phyloP scores from a whole-genome alignment of 768 basidiomycete genomes.

The Mycena albidolilacea region DNA sequence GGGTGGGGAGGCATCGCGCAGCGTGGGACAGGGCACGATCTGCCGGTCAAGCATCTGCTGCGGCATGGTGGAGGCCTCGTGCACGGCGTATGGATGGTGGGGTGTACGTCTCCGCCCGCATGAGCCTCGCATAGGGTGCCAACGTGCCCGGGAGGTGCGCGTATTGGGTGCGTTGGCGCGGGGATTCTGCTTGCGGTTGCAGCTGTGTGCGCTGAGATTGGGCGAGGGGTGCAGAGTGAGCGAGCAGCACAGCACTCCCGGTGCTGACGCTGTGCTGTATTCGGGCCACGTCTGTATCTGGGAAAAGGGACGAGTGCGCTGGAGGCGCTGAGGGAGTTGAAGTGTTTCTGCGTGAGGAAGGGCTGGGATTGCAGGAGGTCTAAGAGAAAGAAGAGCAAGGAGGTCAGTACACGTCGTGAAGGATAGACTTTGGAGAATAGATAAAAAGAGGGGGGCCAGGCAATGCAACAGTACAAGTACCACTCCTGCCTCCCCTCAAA shows the following conservation, averaged over 20 bases:
- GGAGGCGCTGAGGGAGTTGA: no score
- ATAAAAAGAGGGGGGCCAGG: no score
- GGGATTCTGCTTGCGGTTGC: neutral
- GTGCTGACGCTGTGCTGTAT: constrained; percentile 4
- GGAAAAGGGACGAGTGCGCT: no score
- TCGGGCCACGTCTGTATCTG: neutral
- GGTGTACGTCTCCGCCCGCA: no score
- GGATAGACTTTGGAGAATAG: neutral
- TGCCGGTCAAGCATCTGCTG: constrained; percentile 62
- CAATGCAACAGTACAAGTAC: no score
- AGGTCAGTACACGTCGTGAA: neutral
- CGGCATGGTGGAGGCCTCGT: constrained; percentile 38
- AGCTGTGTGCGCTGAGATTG: no score
- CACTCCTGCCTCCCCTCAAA: no score
- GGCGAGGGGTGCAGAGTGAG: neutral
- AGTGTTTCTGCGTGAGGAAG: constrained; percentile 46
- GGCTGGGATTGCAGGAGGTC: constrained; percentile 31
- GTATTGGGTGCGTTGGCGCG: neutral
- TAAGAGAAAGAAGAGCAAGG: constrained; percentile 2
- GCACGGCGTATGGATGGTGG: constrained; percentile 60
- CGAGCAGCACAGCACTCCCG: no score
- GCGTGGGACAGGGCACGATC: constrained; percentile 72
- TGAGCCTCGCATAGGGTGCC: no score
- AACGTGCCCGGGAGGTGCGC: no score
- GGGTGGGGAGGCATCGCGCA: constrained; percentile 46